Base-by-base conservation (phyloP, 2,329 filamentous ascomycete genomes). In the Neocatenulostroma microsporum region DNA sequence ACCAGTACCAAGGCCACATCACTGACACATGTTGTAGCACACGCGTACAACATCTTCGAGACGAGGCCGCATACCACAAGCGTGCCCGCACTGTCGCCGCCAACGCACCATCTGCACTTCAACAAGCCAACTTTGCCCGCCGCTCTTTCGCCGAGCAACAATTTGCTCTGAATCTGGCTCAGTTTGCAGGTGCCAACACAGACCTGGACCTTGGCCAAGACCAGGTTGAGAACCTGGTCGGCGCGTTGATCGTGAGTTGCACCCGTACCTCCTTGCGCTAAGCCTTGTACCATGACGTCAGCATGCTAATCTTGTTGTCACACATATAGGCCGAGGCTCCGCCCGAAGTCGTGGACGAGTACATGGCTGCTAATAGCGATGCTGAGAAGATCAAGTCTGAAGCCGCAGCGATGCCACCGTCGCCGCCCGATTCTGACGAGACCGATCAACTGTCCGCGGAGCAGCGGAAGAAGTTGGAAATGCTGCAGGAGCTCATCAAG, bases 61-160 rank as follows among this genome's bases (percentile, higher is more conserved):
- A 49, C 38, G 41, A 48, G 33, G 41, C 37, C 14, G 42, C 9
- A 31, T 29, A 7, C 37, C 17, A 43, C 42, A 36, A 40, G 41
- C 45, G 35, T 18, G 41, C 38, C 15, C 42, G 39, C 28, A 4
- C 14, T 15, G 21, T 14, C 19, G 26, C 24, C 4, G 5, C 5
- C 14, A 19, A 13, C 3, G 34, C 25, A 18, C 39, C 42, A 24
- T 36, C 45, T 35, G 40, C 44, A 10, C 47, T 57, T 15, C 42
- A 52, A 23, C 52, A 56, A 40, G 48, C 55, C 51, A 53, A 66
- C 44, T 62, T 67, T 49, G 64, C 53, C 45, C 58, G 62, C 36
- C 66, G 63, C 33, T 66, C 61, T n/a, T 60, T 83, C 14, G 68
- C 72, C 35, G 75, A 83, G 56, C 72, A 81, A 53, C 79, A 83